Evolutionary conservation across 1,284 basidiomycete genomes (phyloP).

Genomic region (Amylostereum areolatum): DNA sequence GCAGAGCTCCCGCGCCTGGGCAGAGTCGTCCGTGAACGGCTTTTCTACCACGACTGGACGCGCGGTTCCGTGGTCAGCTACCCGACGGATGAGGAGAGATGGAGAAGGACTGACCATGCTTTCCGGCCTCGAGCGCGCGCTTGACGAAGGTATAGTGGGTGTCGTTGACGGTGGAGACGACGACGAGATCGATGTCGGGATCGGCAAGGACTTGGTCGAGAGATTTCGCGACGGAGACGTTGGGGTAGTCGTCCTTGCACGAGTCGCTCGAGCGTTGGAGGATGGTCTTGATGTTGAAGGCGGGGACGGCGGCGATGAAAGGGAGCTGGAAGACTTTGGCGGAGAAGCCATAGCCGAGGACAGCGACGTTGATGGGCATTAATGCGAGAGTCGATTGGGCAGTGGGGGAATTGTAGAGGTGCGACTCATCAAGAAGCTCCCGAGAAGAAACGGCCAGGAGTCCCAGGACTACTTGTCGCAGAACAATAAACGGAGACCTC

Average conservation of each 20-base stretch:
- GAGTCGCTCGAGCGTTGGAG: slow-evolving; percentile 52
- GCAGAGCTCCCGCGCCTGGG: slow-evolving; percentile 67
- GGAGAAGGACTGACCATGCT: slow-evolving; percentile 52
- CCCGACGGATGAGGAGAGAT: no score
- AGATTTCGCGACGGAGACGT: slow-evolving; percentile 49
- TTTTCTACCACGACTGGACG: slow-evolving; percentile 78
- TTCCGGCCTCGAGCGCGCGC: slow-evolving; percentile 62
- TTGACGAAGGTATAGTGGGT: slow-evolving; percentile 75
- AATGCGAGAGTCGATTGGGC: no score
- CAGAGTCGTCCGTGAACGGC: slow-evolving; percentile 65
- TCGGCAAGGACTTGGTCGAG: slow-evolving; percentile 57
- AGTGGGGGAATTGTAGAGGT: no score
- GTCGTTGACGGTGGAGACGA: slow-evolving; percentile 74
- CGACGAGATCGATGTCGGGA: slow-evolving; percentile 57
- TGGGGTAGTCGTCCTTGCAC: slow-evolving; percentile 53
- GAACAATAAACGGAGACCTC: no score
- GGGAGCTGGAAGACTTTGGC: slow-evolving; percentile 77
- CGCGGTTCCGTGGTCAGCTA: no score
- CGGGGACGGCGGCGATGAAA: slow-evolving; percentile 69
- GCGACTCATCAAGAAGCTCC: no score
- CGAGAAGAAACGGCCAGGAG: no score
- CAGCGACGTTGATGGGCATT: slow-evolving; percentile 67
- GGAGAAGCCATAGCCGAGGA: slow-evolving; percentile 72
- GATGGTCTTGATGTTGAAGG: slow-evolving; percentile 70
- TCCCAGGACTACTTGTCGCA: no score